Conservation (phyloP, 1,284 basidiomycete species). For the Tausonia pullulans region DNA sequence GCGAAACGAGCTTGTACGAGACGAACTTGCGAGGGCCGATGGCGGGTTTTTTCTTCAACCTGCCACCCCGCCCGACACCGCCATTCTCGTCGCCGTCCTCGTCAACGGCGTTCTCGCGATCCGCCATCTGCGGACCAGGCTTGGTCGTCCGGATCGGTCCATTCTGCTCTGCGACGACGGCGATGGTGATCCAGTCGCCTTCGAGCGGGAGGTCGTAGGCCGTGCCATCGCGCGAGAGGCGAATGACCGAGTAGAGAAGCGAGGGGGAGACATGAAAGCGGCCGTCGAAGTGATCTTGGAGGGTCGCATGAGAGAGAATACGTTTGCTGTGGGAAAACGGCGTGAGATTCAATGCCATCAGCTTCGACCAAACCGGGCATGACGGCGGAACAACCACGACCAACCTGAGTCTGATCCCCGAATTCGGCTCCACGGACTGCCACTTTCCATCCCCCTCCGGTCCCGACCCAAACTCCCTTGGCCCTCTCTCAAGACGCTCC, state of each 20-base stretch:
- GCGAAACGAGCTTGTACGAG: constrained; percentile 58
- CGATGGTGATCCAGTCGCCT: constrained; percentile 83
- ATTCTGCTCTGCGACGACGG: constrained; percentile 66
- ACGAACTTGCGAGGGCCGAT: constrained; percentile 53
- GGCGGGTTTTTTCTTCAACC: not conserved
- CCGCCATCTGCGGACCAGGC: constrained; percentile 18
- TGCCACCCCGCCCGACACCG: not conserved
- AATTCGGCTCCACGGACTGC: constrained; percentile 70
- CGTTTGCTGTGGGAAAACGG: constrained; percentile 48
- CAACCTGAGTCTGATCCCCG: constrained; percentile 69
- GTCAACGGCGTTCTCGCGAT: not conserved
- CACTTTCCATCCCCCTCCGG: constrained; percentile 42
- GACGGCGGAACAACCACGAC: constrained; percentile 25
- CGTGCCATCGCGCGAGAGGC: constrained; percentile 61
- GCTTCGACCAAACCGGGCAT: constrained; percentile 3
- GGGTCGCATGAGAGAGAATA: constrained; percentile 54
- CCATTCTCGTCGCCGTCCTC: constrained; percentile 22
- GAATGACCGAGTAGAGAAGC: constrained; percentile 70
- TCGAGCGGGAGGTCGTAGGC: constrained; percentile 82
- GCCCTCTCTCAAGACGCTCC: constrained; percentile 62
- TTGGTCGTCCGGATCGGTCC: constrained; percentile 46
- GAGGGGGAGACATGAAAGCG: constrained; percentile 81
- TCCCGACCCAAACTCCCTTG: constrained; percentile 45
- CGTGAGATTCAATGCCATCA: not conserved
- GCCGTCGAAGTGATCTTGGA: constrained; percentile 71